Evolutionary conservation across 306 rosid species (phyloP), one percentile per base, ranked within the genome.

Genomic region (Sophora flavescens): DNA sequence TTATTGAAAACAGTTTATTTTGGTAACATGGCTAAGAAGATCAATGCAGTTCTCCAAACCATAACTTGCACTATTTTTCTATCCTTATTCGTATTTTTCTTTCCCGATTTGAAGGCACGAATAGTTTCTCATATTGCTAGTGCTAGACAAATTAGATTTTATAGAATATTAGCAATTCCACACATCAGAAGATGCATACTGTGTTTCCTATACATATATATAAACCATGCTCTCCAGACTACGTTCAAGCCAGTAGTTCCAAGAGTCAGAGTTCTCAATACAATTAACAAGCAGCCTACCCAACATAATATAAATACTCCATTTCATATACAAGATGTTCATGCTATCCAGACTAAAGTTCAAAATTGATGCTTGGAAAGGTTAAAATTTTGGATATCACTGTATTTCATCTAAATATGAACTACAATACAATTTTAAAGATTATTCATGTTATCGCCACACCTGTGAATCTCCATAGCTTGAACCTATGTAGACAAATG

Each of bases 391-490:
- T 17, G 12, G 59, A 64, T 71, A 57, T 35, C 68, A 48, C 11
- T 17, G 15, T 44, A 68, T 48, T 52, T 44, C 77, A 69, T 3
- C 8, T 2, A 8, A 18, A 22, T 15, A 53, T 44, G 18, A 28
- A 38, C 26, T 53, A 54, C 10, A 28, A 45, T 7, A 65, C 22
- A 2, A 70, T 60, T 30, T 18, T 18, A 33, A 68, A 44, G 76
- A 18, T 38, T 35, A 50, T 67, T 16, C 41, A 68, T 26, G 13
- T 63, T 22, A 53, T 47, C 6, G 42, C 33, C 10, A 63, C 44
- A 92, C 99, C 97, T 95, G 99, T 54, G 99, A 95, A 80, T 95
- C 99, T 69, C 98, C 99, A 72, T 83, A 93, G 80, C 97, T 95
- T 70, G 97, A 95, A 44, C 99, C 99, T 72, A 92, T 81, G 81